A percentile compares a stretch with the other conserved stretches of the same genome.
Evolutionary conservation across 2,329 filamentous ascomycete genomes (phyloP).

Genomic region (Clathrospora elynae): DNA sequence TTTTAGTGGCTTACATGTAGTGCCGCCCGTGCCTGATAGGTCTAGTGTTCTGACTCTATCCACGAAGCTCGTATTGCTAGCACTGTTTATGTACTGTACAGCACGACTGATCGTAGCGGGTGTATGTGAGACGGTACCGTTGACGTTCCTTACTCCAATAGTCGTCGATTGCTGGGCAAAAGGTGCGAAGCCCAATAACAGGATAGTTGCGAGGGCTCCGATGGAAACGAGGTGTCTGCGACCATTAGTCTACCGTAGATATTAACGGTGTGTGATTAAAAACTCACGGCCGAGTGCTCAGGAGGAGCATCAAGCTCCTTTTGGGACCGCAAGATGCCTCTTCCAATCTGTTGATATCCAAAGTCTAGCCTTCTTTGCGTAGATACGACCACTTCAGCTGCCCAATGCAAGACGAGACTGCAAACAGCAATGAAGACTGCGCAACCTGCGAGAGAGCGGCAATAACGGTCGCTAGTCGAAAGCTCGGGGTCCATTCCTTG

Average conservation of each 20-base stretch:
- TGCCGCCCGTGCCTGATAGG: neutral
- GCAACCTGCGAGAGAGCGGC: constrained; percentile 10
- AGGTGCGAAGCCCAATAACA: constrained; percentile 10
- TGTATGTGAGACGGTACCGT: neutral
- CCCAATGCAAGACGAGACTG: constrained; percentile 12
- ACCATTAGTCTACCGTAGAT: neutral
- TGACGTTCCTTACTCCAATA: neutral
- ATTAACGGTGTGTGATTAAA: neutral
- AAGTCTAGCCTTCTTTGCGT: neutral
- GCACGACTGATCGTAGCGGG: neutral
- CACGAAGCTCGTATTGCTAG: neutral
- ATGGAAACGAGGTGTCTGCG: constrained; percentile 10
- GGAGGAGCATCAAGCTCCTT: constrained; percentile 13
- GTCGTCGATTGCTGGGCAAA: constrained; percentile 13
- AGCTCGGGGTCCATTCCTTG: neutral
- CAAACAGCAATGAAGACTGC: constrained; percentile 8
- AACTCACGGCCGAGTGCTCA: constrained; percentile 5
- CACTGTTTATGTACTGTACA: neutral
- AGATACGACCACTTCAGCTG: constrained; percentile 15
- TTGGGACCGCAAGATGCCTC: constrained; percentile 14
- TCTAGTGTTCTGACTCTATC: neutral
- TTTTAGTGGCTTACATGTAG: neutral
- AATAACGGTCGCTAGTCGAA: constrained; percentile 6
- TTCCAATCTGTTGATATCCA: constrained; percentile 17
- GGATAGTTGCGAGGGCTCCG: constrained; percentile 16